Conservation (phyloP, 2,329 filamentous ascomycete species). For the Graphilbum sp. region DNA sequence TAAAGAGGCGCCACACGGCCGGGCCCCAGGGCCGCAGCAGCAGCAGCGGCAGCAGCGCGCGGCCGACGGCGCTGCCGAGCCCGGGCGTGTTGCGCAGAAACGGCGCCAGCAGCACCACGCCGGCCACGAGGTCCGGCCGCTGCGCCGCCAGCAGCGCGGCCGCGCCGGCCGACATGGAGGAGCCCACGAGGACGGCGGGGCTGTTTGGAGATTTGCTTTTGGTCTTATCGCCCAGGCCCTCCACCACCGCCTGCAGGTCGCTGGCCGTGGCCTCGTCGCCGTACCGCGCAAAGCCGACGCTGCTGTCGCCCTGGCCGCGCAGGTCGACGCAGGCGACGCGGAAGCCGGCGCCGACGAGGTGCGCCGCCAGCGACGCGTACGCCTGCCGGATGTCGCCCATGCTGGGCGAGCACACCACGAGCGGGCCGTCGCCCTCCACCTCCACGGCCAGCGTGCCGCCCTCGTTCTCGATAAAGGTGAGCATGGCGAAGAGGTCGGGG, state of each 20-base stretch:
- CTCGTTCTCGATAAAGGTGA: slow-evolving; percentile 1
- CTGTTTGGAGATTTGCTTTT: too few relatives aligned
- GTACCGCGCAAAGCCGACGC: slow-evolving; percentile 3
- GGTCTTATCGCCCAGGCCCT: slow-evolving; percentile 2
- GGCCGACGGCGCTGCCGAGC: not conserved
- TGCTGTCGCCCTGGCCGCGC: slow-evolving; percentile 10
- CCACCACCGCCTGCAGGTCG: slow-evolving; percentile 7
- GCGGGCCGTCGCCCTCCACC: slow-evolving; percentile 7
- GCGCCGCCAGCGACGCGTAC: slow-evolving; percentile 7
- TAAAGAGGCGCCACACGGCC: slow-evolving; percentile 5
- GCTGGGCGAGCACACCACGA: slow-evolving; percentile 9
- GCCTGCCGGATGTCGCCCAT: slow-evolving; percentile 10
- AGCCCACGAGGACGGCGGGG: slow-evolving; percentile 8
- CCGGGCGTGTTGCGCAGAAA: slow-evolving; percentile 9
- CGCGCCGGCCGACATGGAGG: slow-evolving; percentile 8
- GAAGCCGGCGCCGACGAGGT: slow-evolving; percentile 9
- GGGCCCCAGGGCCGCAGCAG: slow-evolving; percentile 10
- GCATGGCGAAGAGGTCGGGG: too few relatives aligned
- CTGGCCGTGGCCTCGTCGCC: slow-evolving; percentile 8
- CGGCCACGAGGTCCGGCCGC: slow-evolving; percentile 8
- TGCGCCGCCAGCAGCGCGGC: slow-evolving; percentile 8
- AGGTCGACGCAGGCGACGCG: slow-evolving; percentile 9
- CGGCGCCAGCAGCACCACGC: slow-evolving; percentile 7
- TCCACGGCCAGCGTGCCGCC: slow-evolving; percentile 9
- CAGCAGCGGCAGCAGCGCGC: slow-evolving; percentile 1